A percentile compares a stretch with the other conserved stretches of the same genome.
phyloP scores from a whole-genome alignment of 2,329 filamentous ascomycete species.

The Drechslerella stenobrocha region DNA sequence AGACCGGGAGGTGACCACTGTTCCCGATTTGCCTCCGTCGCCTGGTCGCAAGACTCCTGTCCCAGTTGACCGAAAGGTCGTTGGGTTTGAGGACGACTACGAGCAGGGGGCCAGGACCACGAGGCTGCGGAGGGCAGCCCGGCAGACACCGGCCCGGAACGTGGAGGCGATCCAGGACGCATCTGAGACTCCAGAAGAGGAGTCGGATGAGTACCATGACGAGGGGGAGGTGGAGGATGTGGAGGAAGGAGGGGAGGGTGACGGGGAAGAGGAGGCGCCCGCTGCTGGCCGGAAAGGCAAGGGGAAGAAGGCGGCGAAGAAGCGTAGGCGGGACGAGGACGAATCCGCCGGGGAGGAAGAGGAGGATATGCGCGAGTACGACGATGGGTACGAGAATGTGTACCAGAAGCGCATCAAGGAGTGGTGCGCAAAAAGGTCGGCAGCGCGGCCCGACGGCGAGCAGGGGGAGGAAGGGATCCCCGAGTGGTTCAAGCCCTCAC shows the following conservation, averaged over 20 bases:
- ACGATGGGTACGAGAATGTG: constrained; percentile 83
- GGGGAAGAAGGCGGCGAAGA: constrained; percentile 54
- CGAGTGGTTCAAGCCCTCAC: constrained; percentile 86
- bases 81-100: constrained; percentile 55
- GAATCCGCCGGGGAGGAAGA: constrained; percentile 59
- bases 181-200: constrained; percentile 54
- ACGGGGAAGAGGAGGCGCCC: constrained; percentile 17
- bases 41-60: constrained; percentile 17
- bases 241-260: constrained; percentile 47
- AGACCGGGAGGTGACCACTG: constrained; percentile 3
- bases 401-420: constrained; percentile 74
- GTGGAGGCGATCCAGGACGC: constrained; percentile 54
- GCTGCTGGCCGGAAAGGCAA: constrained; percentile 13
- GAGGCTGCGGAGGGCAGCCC: constrained; percentile 58
- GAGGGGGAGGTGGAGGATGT: constrained; percentile 54
- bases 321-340: constrained; percentile 56
- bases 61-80: constrained; percentile 65
- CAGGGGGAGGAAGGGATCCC: constrained; percentile 59
- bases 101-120: constrained; percentile 55
- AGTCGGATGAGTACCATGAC: constrained; percentile 55
- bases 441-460: constrained; percentile 54
- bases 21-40: constrained; percentile 5
- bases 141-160: constrained; percentile 54
- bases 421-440: constrained; percentile 67
- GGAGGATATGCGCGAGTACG: constrained; percentile 68